These are phyloP conservation scores for Laetiporus sulphureus DNA, from an alignment of 1,284 basidiomycete genomes.

Conservation along the genomic window DNA sequence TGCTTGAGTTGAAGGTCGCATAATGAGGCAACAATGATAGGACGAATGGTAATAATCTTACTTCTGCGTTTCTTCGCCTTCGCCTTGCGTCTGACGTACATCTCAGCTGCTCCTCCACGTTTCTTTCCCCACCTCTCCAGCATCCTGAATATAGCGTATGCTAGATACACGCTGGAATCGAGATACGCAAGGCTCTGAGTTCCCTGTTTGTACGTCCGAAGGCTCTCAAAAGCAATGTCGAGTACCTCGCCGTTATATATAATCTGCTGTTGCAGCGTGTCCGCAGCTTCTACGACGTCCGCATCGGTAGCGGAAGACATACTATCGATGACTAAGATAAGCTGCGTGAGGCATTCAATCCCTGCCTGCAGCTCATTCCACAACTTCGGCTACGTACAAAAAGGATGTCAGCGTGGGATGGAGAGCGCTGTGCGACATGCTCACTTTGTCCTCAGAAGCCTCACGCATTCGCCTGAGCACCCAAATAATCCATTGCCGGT, in stretches of 20 bases:
- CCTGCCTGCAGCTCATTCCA: constrained; percentile 96
- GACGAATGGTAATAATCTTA: neutral
- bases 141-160: constrained; percentile 79
- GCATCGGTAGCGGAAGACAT: constrained; percentile 42
- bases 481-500: constrained; percentile 84
- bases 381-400: constrained; percentile 59
- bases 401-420: constrained; percentile 3
- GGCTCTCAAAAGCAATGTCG: constrained; percentile 74
- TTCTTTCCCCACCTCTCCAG: constrained; percentile 83
- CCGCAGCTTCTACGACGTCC: constrained; percentile 69
- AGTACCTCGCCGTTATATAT: constrained; percentile 92
- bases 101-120: constrained; percentile 41
- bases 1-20: too few relatives aligned
- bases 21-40: too few relatives aligned
- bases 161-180: constrained; percentile 76
- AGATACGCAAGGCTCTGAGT: constrained; percentile 71
- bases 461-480: constrained; percentile 83
- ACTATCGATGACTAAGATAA: constrained; percentile 77
- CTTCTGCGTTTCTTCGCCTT: constrained; percentile 47
- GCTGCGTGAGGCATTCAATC: constrained; percentile 86
- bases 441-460: constrained; percentile 88
- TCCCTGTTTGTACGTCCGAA: constrained; percentile 72
- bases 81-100: constrained; percentile 73
- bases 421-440: constrained; percentile 12
- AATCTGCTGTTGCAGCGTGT: constrained; percentile 78